Conservation (phyloP, 2,329 filamentous ascomycete genomes). For the Furcasterigmium furcatum region DNA sequence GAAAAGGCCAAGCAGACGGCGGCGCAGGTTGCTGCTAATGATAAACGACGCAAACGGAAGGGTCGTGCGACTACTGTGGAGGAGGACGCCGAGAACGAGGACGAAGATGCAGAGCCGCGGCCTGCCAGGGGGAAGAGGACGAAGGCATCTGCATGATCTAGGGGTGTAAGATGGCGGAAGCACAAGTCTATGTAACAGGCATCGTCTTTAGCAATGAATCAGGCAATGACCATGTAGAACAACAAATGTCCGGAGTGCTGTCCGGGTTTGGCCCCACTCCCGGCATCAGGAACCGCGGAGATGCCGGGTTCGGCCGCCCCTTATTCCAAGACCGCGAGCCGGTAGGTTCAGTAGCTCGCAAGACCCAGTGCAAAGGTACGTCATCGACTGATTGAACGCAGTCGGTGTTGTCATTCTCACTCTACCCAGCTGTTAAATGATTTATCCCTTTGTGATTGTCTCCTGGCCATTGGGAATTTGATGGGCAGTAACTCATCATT, state of each 20-base stretch:
- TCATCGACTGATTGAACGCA: constrained; percentile 1
- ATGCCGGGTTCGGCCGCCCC: neutral
- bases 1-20: neutral
- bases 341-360: neutral
- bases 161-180: neutral
- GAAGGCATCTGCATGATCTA: constrained; percentile 4
- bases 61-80: constrained; percentile 1
- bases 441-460: too few relatives aligned
- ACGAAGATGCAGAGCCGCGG: neutral
- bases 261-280: too few relatives aligned
- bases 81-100: neutral
- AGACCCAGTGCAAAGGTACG: neutral
- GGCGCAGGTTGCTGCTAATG: neutral
- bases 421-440: too few relatives aligned
- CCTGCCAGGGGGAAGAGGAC: constrained; percentile 8
- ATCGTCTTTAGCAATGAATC: too few relatives aligned
- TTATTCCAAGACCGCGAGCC: neutral
- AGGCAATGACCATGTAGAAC: too few relatives aligned
- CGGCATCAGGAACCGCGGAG: neutral
- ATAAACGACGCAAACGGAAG: neutral
- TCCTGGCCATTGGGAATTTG: too few relatives aligned
- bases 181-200: neutral
- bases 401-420: too few relatives aligned
- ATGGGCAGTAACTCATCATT: too few relatives aligned
- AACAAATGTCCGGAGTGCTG: neutral